Conservation (phyloP, 179 eudicot genomes). For the Heliamphora pulchella region DNA sequence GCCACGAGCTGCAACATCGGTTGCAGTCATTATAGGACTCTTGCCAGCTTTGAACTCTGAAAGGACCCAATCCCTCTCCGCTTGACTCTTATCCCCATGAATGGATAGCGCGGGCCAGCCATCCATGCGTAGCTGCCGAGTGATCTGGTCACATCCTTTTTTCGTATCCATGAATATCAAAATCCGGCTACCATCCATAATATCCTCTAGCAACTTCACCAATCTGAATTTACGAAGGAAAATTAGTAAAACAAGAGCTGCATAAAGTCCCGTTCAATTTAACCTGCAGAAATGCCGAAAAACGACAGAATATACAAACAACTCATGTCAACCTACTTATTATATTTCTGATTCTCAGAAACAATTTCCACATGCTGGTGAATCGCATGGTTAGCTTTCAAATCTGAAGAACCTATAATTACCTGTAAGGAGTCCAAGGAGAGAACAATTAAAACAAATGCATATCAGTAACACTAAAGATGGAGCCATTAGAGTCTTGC, state of each 20-base stretch:
- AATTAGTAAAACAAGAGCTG: background rate
- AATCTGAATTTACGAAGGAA: constrained; percentile 34
- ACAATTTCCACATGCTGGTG: constrained; percentile 73
- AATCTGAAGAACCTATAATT: constrained; percentile 67
- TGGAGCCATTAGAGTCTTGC: background rate
- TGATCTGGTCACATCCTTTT: constrained; percentile 84
- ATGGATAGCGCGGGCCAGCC: constrained; percentile 95
- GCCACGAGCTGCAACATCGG: constrained; percentile 96
- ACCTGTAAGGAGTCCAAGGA: constrained; percentile 35
- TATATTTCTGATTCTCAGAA: constrained; percentile 71
- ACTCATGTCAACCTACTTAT: constrained; percentile 37
- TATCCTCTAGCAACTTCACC: constrained; percentile 70
- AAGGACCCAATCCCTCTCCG: constrained; percentile 92
- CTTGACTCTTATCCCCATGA: constrained; percentile 92
- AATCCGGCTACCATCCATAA: constrained; percentile 78
- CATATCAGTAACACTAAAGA: background rate
- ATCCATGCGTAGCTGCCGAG: constrained; percentile 84
- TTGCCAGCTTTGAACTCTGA: constrained; percentile 83
- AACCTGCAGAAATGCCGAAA: background rate
- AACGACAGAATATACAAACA: background rate
- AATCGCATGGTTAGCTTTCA: constrained; percentile 86
- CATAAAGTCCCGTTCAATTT: background rate
- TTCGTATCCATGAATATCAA: constrained; percentile 85
- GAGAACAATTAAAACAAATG: constrained; percentile 2
- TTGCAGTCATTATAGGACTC: constrained; percentile 85